Conservation (phyloP, 768 basidiomycete genomes). For the Lactarius vividus region DNA sequence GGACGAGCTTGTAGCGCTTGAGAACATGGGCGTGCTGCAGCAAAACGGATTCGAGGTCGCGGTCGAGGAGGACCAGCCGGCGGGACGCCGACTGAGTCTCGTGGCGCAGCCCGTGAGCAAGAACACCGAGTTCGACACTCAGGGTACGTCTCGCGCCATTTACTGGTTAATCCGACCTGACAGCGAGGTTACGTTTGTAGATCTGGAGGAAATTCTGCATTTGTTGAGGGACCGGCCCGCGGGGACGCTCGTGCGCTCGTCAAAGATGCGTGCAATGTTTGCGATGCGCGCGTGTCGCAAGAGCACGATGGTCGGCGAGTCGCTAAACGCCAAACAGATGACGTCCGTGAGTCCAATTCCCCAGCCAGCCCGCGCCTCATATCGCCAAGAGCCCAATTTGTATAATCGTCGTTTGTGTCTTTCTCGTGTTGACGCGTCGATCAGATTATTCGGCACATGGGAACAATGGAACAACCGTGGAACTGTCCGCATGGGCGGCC, state of each 20-base stretch:
- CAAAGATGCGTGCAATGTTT: constrained; percentile 93
- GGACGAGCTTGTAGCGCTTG: constrained; percentile 84
- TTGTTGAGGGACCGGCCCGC: constrained; percentile 73
- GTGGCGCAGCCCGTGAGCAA: constrained; percentile 89
- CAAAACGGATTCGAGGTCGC: constrained; percentile 89
- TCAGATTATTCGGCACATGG: constrained; percentile 37
- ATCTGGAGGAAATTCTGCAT: constrained; percentile 90
- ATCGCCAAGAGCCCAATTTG: background rate
- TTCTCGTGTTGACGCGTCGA: background rate
- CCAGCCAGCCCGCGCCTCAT: background rate
- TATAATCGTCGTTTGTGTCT: no score
- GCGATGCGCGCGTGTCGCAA: constrained; percentile 94
- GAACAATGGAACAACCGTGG: constrained; percentile 38
- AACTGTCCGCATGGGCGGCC: constrained; percentile 38
- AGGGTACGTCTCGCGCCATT: constrained; percentile 49
- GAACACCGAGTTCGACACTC: constrained; percentile 82
- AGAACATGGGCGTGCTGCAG: constrained; percentile 79
- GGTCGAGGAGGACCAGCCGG: constrained; percentile 44
- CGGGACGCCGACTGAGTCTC: constrained; percentile 54
- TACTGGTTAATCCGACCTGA: constrained; percentile 9
- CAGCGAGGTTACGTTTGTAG: constrained; percentile 39
- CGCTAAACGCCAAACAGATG: constrained; percentile 80
- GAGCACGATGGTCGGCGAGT: constrained; percentile 94
- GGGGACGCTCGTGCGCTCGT: constrained; percentile 86
- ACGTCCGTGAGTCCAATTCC: constrained; percentile 42